Conservation (phyloP, 1,284 basidiomycete genomes). For the Cryptococcus amylolentus region DNA sequence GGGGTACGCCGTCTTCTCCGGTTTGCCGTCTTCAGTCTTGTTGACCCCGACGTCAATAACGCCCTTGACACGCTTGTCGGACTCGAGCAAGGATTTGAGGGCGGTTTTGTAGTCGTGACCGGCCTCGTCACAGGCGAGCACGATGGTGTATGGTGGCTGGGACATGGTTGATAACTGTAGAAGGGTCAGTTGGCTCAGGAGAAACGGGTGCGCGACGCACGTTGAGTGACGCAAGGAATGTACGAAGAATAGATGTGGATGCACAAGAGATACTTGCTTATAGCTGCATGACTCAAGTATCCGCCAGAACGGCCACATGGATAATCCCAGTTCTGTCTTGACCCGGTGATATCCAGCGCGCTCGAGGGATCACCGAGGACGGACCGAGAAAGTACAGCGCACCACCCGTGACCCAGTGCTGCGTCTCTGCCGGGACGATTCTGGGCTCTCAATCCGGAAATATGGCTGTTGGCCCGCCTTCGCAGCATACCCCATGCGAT, state of each 20-base stretch:
- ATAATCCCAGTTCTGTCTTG: no score
- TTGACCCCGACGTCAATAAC: slow-evolving; percentile 44
- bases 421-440: no score
- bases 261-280: no score
- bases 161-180: slow-evolving; percentile 13
- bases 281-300: no score
- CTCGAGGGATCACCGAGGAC: not conserved
- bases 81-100: slow-evolving; percentile 36
- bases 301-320: no score
- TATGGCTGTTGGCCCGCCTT: no score
- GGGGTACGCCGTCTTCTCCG: slow-evolving; percentile 50
- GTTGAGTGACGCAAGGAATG: not conserved
- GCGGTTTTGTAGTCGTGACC: slow-evolving; percentile 39
- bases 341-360: not conserved
- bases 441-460: no score
- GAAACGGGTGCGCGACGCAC: not conserved
- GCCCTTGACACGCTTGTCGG: slow-evolving; percentile 35
- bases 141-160: slow-evolving; percentile 35
- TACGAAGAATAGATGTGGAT: no score
- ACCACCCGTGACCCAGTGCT: no score
- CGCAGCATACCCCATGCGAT: no score
- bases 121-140: slow-evolving; percentile 41
- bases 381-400: not conserved
- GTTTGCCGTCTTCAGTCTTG: slow-evolving; percentile 16
- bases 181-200: not conserved